phyloP scores from a whole-genome alignment of 768 basidiomycete genomes.

The Tulasnella sp. region DNA sequence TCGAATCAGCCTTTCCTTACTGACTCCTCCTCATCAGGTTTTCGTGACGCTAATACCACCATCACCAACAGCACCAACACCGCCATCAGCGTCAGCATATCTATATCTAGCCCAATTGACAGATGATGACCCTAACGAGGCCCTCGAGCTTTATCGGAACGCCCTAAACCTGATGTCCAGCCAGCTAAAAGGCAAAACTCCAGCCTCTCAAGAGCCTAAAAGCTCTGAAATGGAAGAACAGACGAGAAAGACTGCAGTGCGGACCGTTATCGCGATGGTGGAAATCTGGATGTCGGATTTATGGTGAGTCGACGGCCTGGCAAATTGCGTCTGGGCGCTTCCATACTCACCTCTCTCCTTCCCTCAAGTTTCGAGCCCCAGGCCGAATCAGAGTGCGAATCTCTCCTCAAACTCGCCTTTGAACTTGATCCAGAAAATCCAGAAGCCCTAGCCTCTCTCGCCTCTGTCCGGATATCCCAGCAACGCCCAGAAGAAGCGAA shows the following conservation, averaged over 20 bases:
- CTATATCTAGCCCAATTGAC: conserved; percentile 87
- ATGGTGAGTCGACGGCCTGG: conserved; percentile 54
- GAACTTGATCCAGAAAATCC: conserved; percentile 72
- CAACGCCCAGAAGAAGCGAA: conserved; percentile 81
- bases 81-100: conserved; percentile 75
- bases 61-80: conserved; percentile 58
- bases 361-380: conserved; percentile 74
- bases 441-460: conserved; percentile 78
- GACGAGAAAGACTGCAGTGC: conserved; percentile 51
- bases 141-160: conserved; percentile 76
- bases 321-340: conserved; percentile 2
- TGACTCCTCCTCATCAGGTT: conserved; percentile 49
- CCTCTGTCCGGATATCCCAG: conserved; percentile 89
- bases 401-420: conserved; percentile 71
- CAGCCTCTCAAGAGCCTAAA: conserved; percentile 48
- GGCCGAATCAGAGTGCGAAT: conserved; percentile 81
- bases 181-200: conserved; percentile 72
- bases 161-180: conserved; percentile 70
- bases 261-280: conserved; percentile 84
- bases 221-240: conserved; percentile 53
- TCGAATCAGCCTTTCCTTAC: neutral
- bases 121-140: conserved; percentile 72
- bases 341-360: neutral
- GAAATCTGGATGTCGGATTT: conserved; percentile 98
- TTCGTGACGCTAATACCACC: conserved; percentile 66